Base-by-base conservation (phyloP, 805 yeast species). In the Suhomyces vadensis region DNA sequence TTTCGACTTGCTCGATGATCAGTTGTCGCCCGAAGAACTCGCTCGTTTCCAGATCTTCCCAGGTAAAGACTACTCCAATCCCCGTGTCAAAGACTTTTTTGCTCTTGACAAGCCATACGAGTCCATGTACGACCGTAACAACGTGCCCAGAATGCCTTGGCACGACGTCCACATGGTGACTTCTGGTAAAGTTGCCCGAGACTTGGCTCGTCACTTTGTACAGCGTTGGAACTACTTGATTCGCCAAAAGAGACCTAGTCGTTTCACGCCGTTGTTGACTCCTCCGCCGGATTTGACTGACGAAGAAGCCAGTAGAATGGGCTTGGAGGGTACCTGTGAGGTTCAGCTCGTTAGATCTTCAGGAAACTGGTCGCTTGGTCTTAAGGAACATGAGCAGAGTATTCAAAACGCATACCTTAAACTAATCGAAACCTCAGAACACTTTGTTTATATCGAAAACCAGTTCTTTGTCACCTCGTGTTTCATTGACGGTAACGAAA, bases 111-210 rank as follows among this genome's bases (percentile, higher is more conserved):
- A 82, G 53, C 98, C 99, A 2, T 89, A 83, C 57, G 95, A 88
- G 40, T 87, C 88, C 17, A 85, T 92, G 94, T 89, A 89, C 58
- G 95, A 94, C 63, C 77, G 99, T 48, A 71, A 77, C 11, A 63
- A 63, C 14, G 76, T 79, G 16, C 98, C 99, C 2, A 79, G 99
- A 55, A 94, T 94, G 99, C 99, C 99, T 7, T 94, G 99, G 99
- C 99, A 94, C 64, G 99, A 94, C 74, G 88, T 94, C 29, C 98
- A 94, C 54, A 94, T 91, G 95, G 82, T 90, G 68, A 82, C 95
- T 1, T 80, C 91, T 2, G 99, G 99, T 10, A 95, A 91, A 57
- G 82, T 91, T 3, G 99, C 98, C 0, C 77, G 97, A 47, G 99
- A 94, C 63, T 65, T 92, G 41, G 79, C 95, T 0, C 79, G 99